Base-by-base conservation (phyloP, 2,329 filamentous ascomycete species). In the Pyrenochaeta sp. region DNA sequence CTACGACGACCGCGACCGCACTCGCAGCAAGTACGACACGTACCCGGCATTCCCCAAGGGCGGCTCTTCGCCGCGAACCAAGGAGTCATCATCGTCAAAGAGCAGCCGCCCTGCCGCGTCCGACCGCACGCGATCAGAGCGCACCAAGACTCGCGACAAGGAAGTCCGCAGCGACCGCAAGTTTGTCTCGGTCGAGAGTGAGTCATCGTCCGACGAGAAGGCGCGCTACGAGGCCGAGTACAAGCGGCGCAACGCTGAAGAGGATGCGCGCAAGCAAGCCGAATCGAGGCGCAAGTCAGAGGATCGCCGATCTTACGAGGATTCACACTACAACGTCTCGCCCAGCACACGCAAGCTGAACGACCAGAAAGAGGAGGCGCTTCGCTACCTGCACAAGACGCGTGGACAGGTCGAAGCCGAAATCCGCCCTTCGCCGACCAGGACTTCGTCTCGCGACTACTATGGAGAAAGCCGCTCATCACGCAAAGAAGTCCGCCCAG, bases 91-190 rank as follows among this genome's bases (percentile, higher is more conserved):
- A n/a, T 52, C 60, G 15, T 51, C 48, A 14, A 52, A 27, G 48
- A 47, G 62, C 58, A 56, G 63, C 53, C 49, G 64, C 57, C 50
- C 64, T 56, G 35, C 67, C 67, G 69, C 73, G 20, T 65, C 56
- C 27, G 78, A 80, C 55, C 70, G 75, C 27, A 64, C 71, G 10
- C 68, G 77, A 33, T 72, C 71, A 33, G 77, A 81, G 44, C 71
- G 72, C 55, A 73, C 69, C 52, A 73, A 75, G 60, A 68, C 69
- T 40, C 69, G 71, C 45, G 76, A 79, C 40, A 72, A 72, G 53
- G 78, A 80, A 31, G 67, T 72, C 7, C 72, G 72, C 39, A 67
- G 69, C 49, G 76, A 79, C 7, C 72, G 76, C 44, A 74, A 74
- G 55, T 74, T 75, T 31, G 60, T 66, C 3, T 66, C 71, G 1